phyloP scores from a whole-genome alignment of 2,329 filamentous ascomycete genomes.

The Chalara sp. region DNA sequence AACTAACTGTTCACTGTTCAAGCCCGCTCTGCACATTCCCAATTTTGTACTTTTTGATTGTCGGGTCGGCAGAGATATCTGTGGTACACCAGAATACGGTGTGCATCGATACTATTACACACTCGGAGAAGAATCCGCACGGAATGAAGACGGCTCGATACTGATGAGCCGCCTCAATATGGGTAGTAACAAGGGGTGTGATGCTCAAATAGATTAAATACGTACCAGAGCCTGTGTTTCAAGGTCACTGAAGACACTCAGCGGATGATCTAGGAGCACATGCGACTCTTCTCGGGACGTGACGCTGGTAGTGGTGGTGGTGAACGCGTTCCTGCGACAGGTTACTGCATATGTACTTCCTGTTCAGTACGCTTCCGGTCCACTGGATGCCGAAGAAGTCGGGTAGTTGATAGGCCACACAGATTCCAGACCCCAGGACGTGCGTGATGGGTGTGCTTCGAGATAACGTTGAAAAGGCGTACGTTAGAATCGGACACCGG shows the following conservation, averaged over 20 bases:
- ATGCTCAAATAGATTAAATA: conserved; percentile 21
- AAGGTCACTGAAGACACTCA: conserved; percentile 4
- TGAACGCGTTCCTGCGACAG: conserved; percentile 17
- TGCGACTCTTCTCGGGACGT: conserved; percentile 14
- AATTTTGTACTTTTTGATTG: conserved; percentile 15
- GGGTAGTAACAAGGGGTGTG: conserved; percentile 9
- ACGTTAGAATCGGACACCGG: no score
- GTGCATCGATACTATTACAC: conserved; percentile 14
- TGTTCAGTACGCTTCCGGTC: conserved; percentile 15
- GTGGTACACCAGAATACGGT: conserved; percentile 20
- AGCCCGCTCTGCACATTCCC: conserved; percentile 7
- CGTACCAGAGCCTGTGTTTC: conserved; percentile 20
- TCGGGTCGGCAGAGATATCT: conserved; percentile 14
- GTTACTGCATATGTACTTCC: conserved; percentile 22
- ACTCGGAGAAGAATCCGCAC: conserved; percentile 10
- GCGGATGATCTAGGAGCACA: conserved; percentile 7
- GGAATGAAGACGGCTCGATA: conserved; percentile 19
- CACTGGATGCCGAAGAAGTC: conserved; percentile 19
- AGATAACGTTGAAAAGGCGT: no score
- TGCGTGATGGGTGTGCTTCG: no score
- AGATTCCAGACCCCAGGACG: not conserved
- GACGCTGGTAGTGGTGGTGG: conserved; percentile 9
- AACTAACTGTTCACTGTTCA: no score
- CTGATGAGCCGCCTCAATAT: conserved; percentile 17
- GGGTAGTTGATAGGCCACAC: conserved; percentile 21